Evolutionary conservation across 345 rosid genomes (phyloP).

Genomic region (Eucalyptus guilfoylei): DNA sequence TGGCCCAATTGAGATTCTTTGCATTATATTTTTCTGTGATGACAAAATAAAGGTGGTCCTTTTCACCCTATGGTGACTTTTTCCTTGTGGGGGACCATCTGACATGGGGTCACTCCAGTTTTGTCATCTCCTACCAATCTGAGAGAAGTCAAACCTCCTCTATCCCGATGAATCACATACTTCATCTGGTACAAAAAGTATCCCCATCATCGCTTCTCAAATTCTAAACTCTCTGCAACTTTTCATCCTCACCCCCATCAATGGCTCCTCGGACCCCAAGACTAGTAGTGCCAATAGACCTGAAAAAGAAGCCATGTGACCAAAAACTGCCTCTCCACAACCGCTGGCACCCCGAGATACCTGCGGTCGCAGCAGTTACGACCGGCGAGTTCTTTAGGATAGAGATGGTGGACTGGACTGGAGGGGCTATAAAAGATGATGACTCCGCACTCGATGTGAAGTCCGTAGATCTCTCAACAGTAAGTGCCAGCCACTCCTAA

Average conservation of each 20-base stretch:
- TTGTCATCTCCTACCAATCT: background rate
- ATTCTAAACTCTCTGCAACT: background rate
- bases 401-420: slow-evolving; percentile 68
- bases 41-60: background rate
- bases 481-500: slow-evolving; percentile 13
- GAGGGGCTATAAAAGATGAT: slow-evolving; percentile 53
- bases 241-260: background rate
- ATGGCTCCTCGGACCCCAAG: slow-evolving; percentile 64
- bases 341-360: slow-evolving; percentile 83
- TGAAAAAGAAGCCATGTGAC: slow-evolving; percentile 65
- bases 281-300: slow-evolving; percentile 46
- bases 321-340: slow-evolving; percentile 63
- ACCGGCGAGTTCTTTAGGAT: slow-evolving; percentile 44
- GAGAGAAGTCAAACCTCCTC: background rate
- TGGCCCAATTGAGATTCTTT: background rate
- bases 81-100: background rate
- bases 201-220: background rate
- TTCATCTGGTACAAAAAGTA: background rate
- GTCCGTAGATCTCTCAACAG: slow-evolving; percentile 32
- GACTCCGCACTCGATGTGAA: slow-evolving; percentile 7
- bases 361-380: slow-evolving; percentile 33
- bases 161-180: background rate
- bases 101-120: background rate
- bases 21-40: background rate
- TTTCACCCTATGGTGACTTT: background rate